Conservation (phyloP, 2,329 filamentous ascomycete genomes). For the Diaporthe ilicicola region DNA sequence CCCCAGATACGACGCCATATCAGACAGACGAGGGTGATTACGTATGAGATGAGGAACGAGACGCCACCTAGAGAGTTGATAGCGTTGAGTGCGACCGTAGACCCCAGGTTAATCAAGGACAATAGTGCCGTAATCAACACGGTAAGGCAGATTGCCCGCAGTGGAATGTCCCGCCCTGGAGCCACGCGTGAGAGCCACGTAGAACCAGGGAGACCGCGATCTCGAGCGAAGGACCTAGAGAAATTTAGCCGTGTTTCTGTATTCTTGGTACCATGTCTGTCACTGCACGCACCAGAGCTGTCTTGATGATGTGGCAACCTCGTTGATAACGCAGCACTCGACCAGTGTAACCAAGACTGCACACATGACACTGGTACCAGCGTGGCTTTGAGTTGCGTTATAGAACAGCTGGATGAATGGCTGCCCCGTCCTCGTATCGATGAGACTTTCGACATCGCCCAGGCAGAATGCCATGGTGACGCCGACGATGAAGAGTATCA, state of each 20-base stretch:
- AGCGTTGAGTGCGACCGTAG: background rate
- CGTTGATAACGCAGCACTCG: slow-evolving; percentile 15
- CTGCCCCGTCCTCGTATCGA: background rate
- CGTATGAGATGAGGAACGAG: background rate
- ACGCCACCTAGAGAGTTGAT: slow-evolving; percentile 1
- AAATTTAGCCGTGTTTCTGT: background rate
- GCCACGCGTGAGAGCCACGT: slow-evolving; percentile 1
- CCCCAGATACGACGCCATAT: background rate
- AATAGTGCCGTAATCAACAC: background rate
- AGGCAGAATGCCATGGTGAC: background rate
- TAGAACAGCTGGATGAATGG: background rate
- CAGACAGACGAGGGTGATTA: background rate
- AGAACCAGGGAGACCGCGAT: background rate
- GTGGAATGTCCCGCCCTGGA: background rate
- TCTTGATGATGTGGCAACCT: slow-evolving; percentile 1
- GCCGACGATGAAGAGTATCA: background rate
- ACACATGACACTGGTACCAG: background rate
- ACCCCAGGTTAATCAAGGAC: background rate
- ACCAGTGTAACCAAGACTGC: background rate
- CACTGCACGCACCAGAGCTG: slow-evolving; percentile 12
- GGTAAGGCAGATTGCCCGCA: background rate
- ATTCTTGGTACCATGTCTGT: fast-evolving
- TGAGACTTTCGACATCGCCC: background rate
- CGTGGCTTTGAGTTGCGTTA: background rate
- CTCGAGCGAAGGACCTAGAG: background rate